Evolutionary conservation across 805 yeast species (phyloP).

Genomic region (Metschnikowia bowlesiae): DNA sequence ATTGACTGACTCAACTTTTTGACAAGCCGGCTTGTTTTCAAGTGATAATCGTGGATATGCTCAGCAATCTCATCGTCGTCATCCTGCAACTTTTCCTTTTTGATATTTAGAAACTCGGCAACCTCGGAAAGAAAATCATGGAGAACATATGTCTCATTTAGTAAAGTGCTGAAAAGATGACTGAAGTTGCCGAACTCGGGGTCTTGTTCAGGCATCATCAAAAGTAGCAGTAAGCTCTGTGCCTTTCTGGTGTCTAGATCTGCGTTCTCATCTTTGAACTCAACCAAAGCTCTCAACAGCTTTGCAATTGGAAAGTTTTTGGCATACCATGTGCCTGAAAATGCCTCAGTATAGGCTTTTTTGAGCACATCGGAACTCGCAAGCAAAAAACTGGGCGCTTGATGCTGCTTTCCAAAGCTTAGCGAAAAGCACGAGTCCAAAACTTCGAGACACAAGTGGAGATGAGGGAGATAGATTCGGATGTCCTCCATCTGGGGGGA

Average conservation of each 20-base stretch:
- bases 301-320: constrained; percentile 6
- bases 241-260: background rate
- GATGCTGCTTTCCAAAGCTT: constrained; percentile 45
- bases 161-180: constrained; percentile 16
- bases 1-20: constrained; percentile 31
- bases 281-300: constrained; percentile 5
- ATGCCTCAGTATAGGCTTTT: background rate
- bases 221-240: background rate
- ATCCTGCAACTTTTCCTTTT: background rate
- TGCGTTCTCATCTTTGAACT: background rate
- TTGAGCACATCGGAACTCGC: background rate
- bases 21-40: constrained; percentile 36
- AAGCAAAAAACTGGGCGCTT: background rate
- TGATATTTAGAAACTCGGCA: constrained; percentile 4
- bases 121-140: constrained; percentile 35
- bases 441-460: constrained; percentile 43
- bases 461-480: constrained; percentile 29
- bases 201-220: background rate
- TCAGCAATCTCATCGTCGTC: constrained; percentile 23
- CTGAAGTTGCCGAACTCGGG: constrained; percentile 2
- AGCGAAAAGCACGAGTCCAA: constrained; percentile 52
- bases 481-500: constrained; percentile 10
- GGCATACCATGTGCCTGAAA: background rate
- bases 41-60: constrained; percentile 32
- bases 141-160: constrained; percentile 35